Conservation (phyloP, 805 yeast species). For the Saturnispora gosingensis region DNA sequence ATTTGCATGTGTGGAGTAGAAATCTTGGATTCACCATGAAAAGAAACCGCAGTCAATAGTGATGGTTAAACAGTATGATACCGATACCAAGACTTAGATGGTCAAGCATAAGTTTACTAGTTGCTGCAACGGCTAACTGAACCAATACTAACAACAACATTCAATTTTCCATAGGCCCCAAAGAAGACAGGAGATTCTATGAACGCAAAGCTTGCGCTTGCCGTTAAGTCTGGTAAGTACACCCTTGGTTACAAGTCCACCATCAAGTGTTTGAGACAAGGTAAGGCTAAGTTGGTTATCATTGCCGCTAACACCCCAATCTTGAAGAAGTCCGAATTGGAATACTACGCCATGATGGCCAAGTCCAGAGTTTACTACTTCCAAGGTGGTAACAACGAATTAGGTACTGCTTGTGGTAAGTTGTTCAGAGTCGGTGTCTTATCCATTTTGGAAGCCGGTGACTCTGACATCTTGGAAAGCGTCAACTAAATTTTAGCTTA, state of each 20-base stretch:
- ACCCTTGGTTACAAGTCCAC: conserved; percentile 99
- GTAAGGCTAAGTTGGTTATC: conserved; percentile 97
- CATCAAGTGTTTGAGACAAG: conserved; percentile 96
- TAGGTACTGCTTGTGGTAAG: conserved; percentile 99
- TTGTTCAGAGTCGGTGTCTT: conserved; percentile 99
- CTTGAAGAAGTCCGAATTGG: conserved; percentile 98
- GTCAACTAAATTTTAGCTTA: conserved; percentile 21
- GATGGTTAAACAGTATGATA: too few species aligned
- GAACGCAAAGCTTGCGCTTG: conserved; percentile 97
- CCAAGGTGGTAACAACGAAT: conserved; percentile 99
- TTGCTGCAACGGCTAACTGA: too few species aligned
- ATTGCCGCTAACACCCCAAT: conserved; percentile 99
- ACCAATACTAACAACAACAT: background rate
- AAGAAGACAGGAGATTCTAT: conserved; percentile 87
- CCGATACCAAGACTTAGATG: too few species aligned
- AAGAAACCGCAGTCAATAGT: too few species aligned
- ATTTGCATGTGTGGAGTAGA: too few species aligned
- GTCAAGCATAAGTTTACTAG: too few species aligned
- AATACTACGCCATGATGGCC: conserved; percentile 99
- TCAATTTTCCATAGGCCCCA: conserved; percentile 65
- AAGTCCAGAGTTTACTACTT: conserved; percentile 96
- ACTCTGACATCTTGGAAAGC: conserved; percentile 92
- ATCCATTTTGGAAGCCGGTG: conserved; percentile 97
- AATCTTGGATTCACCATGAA: too few species aligned
- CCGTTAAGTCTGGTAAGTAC: conserved; percentile 98